Conservation (phyloP, 1,284 basidiomycete species). For the Boletus smithii region DNA sequence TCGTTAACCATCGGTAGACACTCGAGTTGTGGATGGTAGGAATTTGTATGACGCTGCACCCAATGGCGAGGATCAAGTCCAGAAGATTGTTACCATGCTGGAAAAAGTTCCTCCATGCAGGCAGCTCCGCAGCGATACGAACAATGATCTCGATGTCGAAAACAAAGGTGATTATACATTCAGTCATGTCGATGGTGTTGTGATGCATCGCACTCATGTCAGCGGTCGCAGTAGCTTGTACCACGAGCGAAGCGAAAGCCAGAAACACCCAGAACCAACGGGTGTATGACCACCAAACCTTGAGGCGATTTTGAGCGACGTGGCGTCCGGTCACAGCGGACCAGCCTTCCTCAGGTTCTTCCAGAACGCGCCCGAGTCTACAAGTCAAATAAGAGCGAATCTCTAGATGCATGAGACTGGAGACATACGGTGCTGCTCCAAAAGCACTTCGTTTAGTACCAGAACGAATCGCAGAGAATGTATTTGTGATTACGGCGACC, state of each 20-base stretch:
- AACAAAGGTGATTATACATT: constrained; percentile 77
- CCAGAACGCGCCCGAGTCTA: constrained; percentile 47
- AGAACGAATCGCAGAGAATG: constrained; percentile 86
- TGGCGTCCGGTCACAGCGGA: constrained; percentile 41
- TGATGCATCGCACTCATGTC: constrained; percentile 48
- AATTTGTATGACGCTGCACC: constrained; percentile 82
- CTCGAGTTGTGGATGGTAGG: constrained; percentile 66
- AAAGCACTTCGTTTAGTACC: constrained; percentile 94
- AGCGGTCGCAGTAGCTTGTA: constrained; percentile 76
- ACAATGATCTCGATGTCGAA: constrained; percentile 90
- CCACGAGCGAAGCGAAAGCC: constrained; percentile 66
- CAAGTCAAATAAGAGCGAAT: constrained; percentile 3
- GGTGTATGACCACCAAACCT: constrained; percentile 58
- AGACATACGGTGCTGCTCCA: constrained; percentile 67
- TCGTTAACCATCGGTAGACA: constrained; percentile 88
- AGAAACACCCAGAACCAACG: constrained; percentile 78
- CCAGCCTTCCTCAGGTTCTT: constrained; percentile 49
- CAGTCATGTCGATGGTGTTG: constrained; percentile 58
- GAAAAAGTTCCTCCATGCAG: constrained; percentile 84
- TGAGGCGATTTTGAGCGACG: constrained; percentile 45
- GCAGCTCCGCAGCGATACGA: constrained; percentile 70
- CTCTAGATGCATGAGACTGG: background rate
- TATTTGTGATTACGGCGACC: constrained; percentile 95
- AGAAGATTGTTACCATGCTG: constrained; percentile 67
- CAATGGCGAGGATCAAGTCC: constrained; percentile 81